Conservation (phyloP, 305 asterid genomes). For the Striga hermonthica region DNA sequence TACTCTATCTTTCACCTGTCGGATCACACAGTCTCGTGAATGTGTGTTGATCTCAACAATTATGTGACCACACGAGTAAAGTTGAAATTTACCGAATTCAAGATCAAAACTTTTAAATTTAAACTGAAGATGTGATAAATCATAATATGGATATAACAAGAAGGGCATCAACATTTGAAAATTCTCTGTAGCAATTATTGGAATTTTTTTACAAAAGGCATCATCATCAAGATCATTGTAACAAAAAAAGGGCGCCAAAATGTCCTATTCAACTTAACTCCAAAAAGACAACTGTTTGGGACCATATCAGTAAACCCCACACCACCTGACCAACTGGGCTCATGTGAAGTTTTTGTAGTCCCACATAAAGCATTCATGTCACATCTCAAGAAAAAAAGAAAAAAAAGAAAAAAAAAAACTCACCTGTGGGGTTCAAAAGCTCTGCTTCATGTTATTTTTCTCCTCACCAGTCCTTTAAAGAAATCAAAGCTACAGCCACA, state of each 20-base stretch:
- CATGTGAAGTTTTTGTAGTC: conserved; percentile 21
- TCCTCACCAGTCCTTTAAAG: conserved; percentile 75
- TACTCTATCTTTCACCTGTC: too few relatives aligned
- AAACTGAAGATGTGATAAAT: too few relatives aligned
- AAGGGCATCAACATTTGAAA: not conserved
- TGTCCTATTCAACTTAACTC: conserved; percentile 3
- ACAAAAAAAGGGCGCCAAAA: not conserved
- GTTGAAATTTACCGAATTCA: too few relatives aligned
- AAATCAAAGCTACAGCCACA: conserved; percentile 66
- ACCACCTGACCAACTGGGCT: not conserved
- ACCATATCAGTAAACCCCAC: conserved; percentile 8
- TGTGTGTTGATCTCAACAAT: too few relatives aligned
- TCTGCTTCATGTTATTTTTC: conserved; percentile 47
- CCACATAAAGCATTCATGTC: conserved; percentile 9
- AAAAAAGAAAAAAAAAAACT: not conserved
- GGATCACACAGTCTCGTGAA: too few relatives aligned
- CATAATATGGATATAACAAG: not conserved
- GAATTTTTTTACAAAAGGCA: not conserved
- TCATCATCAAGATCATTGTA: not conserved
- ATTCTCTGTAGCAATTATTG: conserved; percentile 2
- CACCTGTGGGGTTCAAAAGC: conserved; percentile 28
- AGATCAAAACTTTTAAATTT: too few relatives aligned
- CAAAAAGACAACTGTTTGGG: conserved; percentile 27
- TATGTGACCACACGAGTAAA: too few relatives aligned
- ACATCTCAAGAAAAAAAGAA: not conserved